Base-by-base conservation (phyloP, 345 rosid species). In the Eucalyptus coolabah region DNA sequence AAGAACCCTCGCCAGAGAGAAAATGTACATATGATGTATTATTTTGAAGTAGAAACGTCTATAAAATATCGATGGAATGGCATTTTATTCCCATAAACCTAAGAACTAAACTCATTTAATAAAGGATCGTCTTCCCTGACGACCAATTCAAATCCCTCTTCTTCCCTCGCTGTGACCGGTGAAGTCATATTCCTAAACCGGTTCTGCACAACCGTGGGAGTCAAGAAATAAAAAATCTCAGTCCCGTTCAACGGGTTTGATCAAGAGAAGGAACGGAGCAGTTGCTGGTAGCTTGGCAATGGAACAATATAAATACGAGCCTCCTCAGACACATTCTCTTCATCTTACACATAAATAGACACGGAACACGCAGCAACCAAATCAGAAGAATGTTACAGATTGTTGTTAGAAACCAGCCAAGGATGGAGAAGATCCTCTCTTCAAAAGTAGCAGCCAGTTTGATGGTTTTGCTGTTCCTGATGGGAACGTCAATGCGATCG, bases 51-150 rank as follows among this genome's bases (percentile, higher is more conserved):
- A 65, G 21, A 4, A 65, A 65, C 2, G 77, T 5, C 19, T 15
- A 65, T 30, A 7, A 65, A 65, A n/a, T 65, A 14, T 0, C 32
- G 0, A n/a, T n/a, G 37, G 5, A 30, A 65, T 15, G 32, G 1
- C 6, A 15, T 65, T 15, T 15, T 65, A 15, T n/a, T 15, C 19
- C 77, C 1, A 37, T 2, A 65, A 65, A 65, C 77, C 11, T 30
- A 30, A n/a, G 77, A 7, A n/a, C 72, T n/a, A 65, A n/a, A 14
- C 77, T 65, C 77, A 15, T 65, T 65, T 65, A n/a, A 30, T 65
- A 65, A 65, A 6, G 77, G 32, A n/a, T 65, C 8, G 5, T n/a
- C 37, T 65, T n/a, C 77, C 37, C 19, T n/a, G 77, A 65, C 10
- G 77, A 65, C 77, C 77, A n/a, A n/a, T 65, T 65, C 77, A 65